Percentiles rank a stretch among this genome's conserved stretches.
phyloP scores from a whole-genome alignment of 345 rosid genomes.

The Trapa bicornis region DNA sequence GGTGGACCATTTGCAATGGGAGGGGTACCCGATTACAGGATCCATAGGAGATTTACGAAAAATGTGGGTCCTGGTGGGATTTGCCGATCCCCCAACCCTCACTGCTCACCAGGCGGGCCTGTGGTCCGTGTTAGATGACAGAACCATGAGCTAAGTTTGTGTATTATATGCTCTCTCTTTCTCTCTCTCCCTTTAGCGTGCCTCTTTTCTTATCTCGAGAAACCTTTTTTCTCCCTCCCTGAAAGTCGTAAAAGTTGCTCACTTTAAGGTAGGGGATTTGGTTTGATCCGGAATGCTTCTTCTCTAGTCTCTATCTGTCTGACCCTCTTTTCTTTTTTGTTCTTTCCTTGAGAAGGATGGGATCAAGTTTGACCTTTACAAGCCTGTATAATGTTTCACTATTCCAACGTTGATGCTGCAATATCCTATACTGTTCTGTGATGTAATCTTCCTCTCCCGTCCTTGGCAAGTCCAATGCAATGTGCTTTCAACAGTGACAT shows the following conservation, averaged over 20 bases:
- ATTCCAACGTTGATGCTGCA: too few species aligned
- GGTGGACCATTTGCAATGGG: slow-evolving; percentile 58
- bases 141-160: slow-evolving; percentile 15
- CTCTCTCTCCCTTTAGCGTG: slow-evolving; percentile 21
- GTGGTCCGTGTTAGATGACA: slow-evolving; percentile 71
- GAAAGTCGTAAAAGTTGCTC: slow-evolving; percentile 2
- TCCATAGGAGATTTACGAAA: slow-evolving; percentile 44
- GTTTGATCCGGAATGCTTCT: not conserved
- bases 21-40: slow-evolving; percentile 47
- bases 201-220: slow-evolving; percentile 12
- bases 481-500: too few species aligned
- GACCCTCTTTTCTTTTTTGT: too few species aligned
- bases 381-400: too few species aligned
- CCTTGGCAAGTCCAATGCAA: too few species aligned
- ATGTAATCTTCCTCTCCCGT: too few species aligned
- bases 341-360: too few species aligned
- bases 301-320: not conserved
- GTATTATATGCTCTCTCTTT: slow-evolving; percentile 14
- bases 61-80: slow-evolving; percentile 69
- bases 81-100: slow-evolving; percentile 71
- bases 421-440: too few species aligned
- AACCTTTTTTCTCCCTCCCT: not conserved
- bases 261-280: slow-evolving; percentile 1
- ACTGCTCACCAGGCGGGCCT: slow-evolving; percentile 65
- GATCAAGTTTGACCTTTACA: too few species aligned